phyloP scores from a whole-genome alignment of 495 filamentous ascomycete species.

The Aspergillus nanangensis region DNA sequence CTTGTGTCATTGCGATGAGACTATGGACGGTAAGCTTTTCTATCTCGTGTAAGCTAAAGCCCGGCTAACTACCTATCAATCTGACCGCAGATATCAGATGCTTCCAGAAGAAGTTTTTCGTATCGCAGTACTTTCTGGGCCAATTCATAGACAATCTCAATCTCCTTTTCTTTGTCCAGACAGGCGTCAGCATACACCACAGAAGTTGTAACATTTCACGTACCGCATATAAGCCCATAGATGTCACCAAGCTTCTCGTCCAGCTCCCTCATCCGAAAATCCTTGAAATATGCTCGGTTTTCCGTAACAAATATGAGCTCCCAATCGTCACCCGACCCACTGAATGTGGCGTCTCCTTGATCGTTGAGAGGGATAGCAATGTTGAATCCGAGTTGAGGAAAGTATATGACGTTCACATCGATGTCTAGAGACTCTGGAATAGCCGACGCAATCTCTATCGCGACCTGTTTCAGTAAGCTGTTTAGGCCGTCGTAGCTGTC shows the following conservation, averaged over 20 bases:
- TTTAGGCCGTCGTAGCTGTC: slow-evolving; percentile 72
- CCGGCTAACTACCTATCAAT: slow-evolving; percentile 61
- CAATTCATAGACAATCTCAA: slow-evolving; percentile 80
- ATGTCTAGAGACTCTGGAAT: slow-evolving; percentile 59
- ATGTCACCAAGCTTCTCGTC: slow-evolving; percentile 82
- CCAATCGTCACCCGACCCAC: slow-evolving; percentile 64
- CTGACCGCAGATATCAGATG: slow-evolving; percentile 78
- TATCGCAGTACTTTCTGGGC: slow-evolving; percentile 67
- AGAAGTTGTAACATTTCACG: slow-evolving; percentile 13
- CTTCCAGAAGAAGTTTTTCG: slow-evolving; percentile 58
- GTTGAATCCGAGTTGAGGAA: slow-evolving; percentile 88
- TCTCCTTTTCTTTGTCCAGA: slow-evolving; percentile 62
- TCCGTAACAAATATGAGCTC: slow-evolving; percentile 72
- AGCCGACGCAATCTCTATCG: slow-evolving; percentile 52
- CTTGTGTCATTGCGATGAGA: slow-evolving; percentile 73
- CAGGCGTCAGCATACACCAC: background rate
- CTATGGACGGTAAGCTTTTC: slow-evolving; percentile 36
- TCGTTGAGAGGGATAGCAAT: slow-evolving; percentile 67
- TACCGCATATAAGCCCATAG: slow-evolving; percentile 77
- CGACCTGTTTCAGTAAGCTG: slow-evolving; percentile 62
- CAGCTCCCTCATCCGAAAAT: slow-evolving; percentile 75
- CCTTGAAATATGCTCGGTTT: slow-evolving; percentile 81
- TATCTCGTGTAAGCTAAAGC: background rate
- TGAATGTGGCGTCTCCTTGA: slow-evolving; percentile 58
- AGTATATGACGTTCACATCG: slow-evolving; percentile 75